Evolutionary conservation across 2,329 filamentous ascomycete species (phyloP).

Genomic region (Keithomyces neogunnii): DNA sequence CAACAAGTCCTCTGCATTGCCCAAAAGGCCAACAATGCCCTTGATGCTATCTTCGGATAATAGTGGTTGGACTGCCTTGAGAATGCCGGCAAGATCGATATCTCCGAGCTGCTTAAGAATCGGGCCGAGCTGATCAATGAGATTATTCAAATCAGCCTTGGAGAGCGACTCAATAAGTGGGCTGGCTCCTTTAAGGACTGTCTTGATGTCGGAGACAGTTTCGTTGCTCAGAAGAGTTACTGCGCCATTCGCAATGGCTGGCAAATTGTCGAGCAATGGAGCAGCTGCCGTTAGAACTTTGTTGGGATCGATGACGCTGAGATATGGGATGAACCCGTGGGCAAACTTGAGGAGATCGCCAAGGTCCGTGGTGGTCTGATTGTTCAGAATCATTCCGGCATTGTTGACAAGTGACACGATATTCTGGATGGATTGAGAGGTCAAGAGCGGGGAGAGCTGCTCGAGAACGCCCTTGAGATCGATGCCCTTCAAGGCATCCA

Average conservation of each 20-base stretch:
- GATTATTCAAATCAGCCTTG: constrained; percentile 6
- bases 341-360: constrained; percentile 1
- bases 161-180: constrained; percentile 6
- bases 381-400: constrained; percentile 9
- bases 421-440: constrained; percentile 17
- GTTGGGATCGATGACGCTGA: neutral
- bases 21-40: constrained; percentile 8
- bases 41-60: constrained; percentile 14
- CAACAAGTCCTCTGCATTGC: constrained; percentile 2
- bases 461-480: constrained; percentile 25
- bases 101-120: constrained; percentile 5
- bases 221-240: constrained; percentile 3
- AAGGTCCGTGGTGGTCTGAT: constrained; percentile 1
- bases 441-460: constrained; percentile 16
- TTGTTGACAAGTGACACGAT: constrained; percentile 18
- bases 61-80: constrained; percentile 9
- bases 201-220: constrained; percentile 4
- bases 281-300: too few species aligned
- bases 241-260: constrained; percentile 1
- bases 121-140: constrained; percentile 6
- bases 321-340: neutral
- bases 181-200: constrained; percentile 1
- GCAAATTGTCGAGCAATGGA: neutral
- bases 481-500: constrained; percentile 21
- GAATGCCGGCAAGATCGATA: constrained; percentile 3